These are phyloP conservation scores for Fusarium nematophilum DNA, from an alignment of 2,329 filamentous ascomycete genomes.

Conservation along the genomic window DNA sequence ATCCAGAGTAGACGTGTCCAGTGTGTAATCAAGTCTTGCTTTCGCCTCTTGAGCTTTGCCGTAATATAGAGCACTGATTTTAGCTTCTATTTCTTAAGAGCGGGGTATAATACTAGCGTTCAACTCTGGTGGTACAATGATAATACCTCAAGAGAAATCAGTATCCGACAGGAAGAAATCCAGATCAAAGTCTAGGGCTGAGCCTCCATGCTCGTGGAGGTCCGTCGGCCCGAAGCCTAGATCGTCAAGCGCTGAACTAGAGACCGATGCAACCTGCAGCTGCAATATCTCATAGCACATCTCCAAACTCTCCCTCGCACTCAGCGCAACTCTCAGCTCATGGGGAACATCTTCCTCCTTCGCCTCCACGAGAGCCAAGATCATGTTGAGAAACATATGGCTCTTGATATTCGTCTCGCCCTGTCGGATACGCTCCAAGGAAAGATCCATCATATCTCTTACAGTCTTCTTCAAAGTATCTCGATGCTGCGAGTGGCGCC, in stretches of 20 bases:
- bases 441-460: slow-evolving; percentile 41
- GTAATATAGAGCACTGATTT: no score
- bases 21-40: no score
- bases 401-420: slow-evolving; percentile 59
- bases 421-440: slow-evolving; percentile 48
- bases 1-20: no score
- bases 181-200: slow-evolving; percentile 2
- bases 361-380: slow-evolving; percentile 54
- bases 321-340: slow-evolving; percentile 45
- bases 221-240: background rate
- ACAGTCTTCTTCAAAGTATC: slow-evolving; percentile 49
- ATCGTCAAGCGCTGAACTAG: background rate
- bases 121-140: no score
- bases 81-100: no score
- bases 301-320: slow-evolving; percentile 49
- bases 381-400: slow-evolving; percentile 54
- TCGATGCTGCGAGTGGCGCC: slow-evolving; percentile 40
- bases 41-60: no score
- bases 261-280: background rate
- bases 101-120: no score
- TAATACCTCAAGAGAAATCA: background rate
- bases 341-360: slow-evolving; percentile 40
- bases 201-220: background rate
- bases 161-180: slow-evolving; percentile 4
- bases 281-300: slow-evolving; percentile 47